These are phyloP conservation scores for Neonectria punicea DNA, from an alignment of 2,329 filamentous ascomycete genomes.

Conservation along the genomic window DNA sequence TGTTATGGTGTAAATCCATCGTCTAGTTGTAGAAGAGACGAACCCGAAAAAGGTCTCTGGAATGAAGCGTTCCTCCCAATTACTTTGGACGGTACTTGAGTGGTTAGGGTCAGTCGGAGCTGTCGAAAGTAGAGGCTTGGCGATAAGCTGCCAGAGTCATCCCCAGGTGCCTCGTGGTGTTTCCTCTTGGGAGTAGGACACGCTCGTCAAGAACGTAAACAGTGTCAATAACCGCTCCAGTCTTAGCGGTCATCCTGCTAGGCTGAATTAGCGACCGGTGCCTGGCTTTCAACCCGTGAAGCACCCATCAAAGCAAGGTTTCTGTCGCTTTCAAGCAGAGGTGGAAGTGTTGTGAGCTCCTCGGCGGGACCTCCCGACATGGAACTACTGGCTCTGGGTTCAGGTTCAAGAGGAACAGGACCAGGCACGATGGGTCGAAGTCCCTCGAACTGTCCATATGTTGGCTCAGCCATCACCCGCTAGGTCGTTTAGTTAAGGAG, in stretches of 20 bases:
- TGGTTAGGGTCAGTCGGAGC: background rate
- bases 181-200: background rate
- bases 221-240: background rate
- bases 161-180: background rate
- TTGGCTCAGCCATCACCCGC: conserved; percentile 20
- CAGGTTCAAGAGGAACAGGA: conserved; percentile 17
- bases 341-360: conserved; percentile 17
- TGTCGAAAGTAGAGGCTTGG: background rate
- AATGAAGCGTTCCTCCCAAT: background rate
- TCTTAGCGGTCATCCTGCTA: background rate
- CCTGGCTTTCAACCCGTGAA: conserved; percentile 8
- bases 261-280: conserved; percentile 11
- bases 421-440: conserved; percentile 8
- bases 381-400: conserved; percentile 9
- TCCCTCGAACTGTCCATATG: conserved; percentile 3
- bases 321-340: conserved; percentile 8
- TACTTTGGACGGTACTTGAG: background rate
- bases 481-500: background rate
- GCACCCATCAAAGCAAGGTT: background rate
- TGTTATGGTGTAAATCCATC: conserved; percentile 5
- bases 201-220: background rate
- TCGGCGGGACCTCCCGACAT: background rate
- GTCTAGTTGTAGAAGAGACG: conserved; percentile 10
- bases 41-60: background rate
- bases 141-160: background rate